Evolutionary conservation across 2,329 filamentous ascomycete genomes (phyloP), one percentile per base, ranked within the genome.

Genomic region (Fusarium sp.): DNA sequence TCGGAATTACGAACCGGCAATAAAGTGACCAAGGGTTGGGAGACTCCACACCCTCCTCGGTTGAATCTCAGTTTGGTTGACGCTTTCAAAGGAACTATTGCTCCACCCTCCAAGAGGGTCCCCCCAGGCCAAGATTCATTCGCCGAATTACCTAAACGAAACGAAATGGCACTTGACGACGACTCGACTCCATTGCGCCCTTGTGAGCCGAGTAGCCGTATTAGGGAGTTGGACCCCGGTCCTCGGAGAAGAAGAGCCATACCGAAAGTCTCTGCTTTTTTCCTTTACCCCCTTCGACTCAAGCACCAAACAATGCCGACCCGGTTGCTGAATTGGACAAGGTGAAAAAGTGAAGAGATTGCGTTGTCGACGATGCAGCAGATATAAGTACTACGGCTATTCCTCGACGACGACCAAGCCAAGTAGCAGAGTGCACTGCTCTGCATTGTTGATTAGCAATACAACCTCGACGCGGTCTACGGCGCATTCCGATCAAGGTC

Each of bases 1-100:
- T 72, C 77, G 77, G 77, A 72, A 64, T 70, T 78, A 74, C 62
- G 63, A 73, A 43, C 66, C 72, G 75, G 72, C 60, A 78, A 75
- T 77, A 45, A 75, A 77, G 50, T 54, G 27, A 54, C 20, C 29
- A 18, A 35, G 22, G 29, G 52, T 60, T 31, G 29, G 31, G 24
- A 16, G 60, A 71, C 67, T 73, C 75, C 76, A 76, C 75, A 68
- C 63, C n/a, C 68, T 50, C 58, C 29, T 27, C 48, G 45, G 33
- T 27, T 54, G 50, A 54, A 54, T 24, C 29, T 66, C 52, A 48
- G 22, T 57, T 41, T 74, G 72, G 65, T 75, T 74, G 72, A 74
- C 72, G 72, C 58, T 57, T 68, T 54, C 29, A 31, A 66, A 70
- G 61, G 69, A 64, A 70, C 52, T 64, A 62, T 70, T 74, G 62